phyloP scores from a whole-genome alignment of 1,284 basidiomycete species.

The Cutaneotrichosporon arboriforme region DNA sequence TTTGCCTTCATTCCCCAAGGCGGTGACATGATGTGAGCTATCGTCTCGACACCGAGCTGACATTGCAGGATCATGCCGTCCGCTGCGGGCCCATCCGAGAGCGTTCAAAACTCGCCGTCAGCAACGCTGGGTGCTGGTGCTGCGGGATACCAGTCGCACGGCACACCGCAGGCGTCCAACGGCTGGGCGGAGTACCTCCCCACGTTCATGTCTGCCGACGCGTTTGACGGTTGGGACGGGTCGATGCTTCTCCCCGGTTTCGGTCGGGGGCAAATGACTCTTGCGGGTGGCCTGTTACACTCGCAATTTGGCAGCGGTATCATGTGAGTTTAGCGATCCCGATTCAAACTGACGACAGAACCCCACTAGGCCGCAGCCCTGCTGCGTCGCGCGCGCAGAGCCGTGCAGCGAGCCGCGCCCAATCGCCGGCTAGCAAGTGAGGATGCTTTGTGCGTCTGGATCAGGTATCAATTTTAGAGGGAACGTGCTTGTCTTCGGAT shows the following conservation, averaged over 20 bases:
- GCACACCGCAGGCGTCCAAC: conserved; percentile 23
- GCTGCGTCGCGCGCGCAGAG: conserved; percentile 15
- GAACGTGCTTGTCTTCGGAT: background rate
- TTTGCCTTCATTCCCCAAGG: conserved; percentile 45
- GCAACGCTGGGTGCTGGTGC: conserved; percentile 8
- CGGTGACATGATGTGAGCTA: conserved; percentile 40
- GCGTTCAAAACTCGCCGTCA: conserved; percentile 36
- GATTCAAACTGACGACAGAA: conserved; percentile 21
- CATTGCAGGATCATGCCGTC: conserved; percentile 33
- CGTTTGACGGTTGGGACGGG: conserved; percentile 47
- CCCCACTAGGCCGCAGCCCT: conserved; percentile 27
- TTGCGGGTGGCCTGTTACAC: conserved; percentile 45
- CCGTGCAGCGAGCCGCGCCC: conserved; percentile 16
- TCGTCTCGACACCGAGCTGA: too few relatives aligned
- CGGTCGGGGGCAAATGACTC: conserved; percentile 44
- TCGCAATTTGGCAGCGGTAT: conserved; percentile 47
- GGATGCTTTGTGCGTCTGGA: background rate
- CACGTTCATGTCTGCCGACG: conserved; percentile 44
- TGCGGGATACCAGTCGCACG: conserved; percentile 5
- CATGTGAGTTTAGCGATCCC: conserved; percentile 35
- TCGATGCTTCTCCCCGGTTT: conserved; percentile 47
- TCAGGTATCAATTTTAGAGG: background rate
- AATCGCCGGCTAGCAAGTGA: conserved; percentile 7
- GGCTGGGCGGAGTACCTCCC: conserved; percentile 45
- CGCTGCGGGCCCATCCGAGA: conserved; percentile 39